Evolutionary conservation across 345 rosid genomes (phyloP).

Genomic region (Syzygium jambos): DNA sequence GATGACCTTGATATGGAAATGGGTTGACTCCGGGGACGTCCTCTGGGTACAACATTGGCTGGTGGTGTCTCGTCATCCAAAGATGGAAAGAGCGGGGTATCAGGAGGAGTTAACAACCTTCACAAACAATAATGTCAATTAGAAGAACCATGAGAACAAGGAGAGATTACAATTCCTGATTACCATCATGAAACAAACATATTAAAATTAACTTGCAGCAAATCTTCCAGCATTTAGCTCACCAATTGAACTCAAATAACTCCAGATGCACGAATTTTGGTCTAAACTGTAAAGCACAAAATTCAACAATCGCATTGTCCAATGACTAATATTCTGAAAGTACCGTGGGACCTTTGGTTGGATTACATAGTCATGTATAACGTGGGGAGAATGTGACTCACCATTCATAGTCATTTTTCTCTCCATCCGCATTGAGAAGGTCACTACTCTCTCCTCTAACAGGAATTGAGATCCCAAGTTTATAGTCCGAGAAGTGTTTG

Average conservation of each 20-base stretch:
- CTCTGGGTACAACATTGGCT: slow-evolving; percentile 49
- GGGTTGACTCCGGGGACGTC: slow-evolving; percentile 86
- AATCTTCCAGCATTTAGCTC: background rate
- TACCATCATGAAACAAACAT: background rate
- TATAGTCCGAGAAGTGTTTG: slow-evolving; percentile 72
- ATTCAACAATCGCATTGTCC: background rate
- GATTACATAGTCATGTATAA: background rate
- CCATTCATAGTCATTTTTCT: slow-evolving; percentile 98
- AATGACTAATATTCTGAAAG: background rate
- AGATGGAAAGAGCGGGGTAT: slow-evolving; percentile 91
- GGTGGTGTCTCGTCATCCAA: slow-evolving; percentile 76
- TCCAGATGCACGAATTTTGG: background rate
- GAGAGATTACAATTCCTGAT: background rate
- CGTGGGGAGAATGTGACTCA: slow-evolving; percentile 14
- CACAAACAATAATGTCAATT: slow-evolving; percentile 19
- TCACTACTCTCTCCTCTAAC: slow-evolving; percentile 84
- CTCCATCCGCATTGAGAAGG: slow-evolving; percentile 75
- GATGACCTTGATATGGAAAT: slow-evolving; percentile 90
- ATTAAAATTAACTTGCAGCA: background rate
- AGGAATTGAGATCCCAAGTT: slow-evolving; percentile 62
- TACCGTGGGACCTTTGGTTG: background rate
- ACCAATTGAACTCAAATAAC: background rate
- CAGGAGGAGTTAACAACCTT: slow-evolving; percentile 98
- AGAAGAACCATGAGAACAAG: slow-evolving; percentile 11
- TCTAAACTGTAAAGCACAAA: background rate